These are phyloP conservation scores for Boletus huronensis DNA, from an alignment of 768 basidiomycete species.

Conservation along the genomic window DNA sequence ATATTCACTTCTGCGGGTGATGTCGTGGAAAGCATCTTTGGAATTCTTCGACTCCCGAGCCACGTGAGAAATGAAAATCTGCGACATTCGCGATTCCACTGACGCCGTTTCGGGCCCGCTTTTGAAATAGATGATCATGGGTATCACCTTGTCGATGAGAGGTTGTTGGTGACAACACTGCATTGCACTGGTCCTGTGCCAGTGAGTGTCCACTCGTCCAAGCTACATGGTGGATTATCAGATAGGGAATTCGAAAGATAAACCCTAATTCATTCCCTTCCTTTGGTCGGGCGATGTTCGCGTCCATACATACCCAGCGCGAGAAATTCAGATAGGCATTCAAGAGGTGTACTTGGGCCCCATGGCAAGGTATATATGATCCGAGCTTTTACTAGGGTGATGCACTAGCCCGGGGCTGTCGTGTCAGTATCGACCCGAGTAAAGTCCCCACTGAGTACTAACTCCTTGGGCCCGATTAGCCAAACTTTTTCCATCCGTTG, in stretches of 20 bases:
- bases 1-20: neutral
- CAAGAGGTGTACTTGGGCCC: no score
- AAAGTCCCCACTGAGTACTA: neutral
- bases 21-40: neutral
- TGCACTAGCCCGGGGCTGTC: neutral
- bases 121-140: conserved; percentile 16
- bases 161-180: conserved; percentile 15
- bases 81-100: neutral
- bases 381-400: no score
- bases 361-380: no score
- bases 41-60: neutral
- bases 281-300: neutral
- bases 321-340: conserved; percentile 11
- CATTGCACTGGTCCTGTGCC: conserved; percentile 15
- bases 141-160: conserved; percentile 11
- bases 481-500: neutral
- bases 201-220: conserved; percentile 10
- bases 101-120: neutral
- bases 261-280: neutral
- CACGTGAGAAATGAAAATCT: no score
- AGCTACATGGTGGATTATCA: no score
- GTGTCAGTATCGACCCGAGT: neutral
- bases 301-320: conserved; percentile 15
- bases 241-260: neutral
- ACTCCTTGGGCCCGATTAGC: neutral